Conservation (phyloP, 257 asterid genomes). For the Penstemon davidsonii region DNA sequence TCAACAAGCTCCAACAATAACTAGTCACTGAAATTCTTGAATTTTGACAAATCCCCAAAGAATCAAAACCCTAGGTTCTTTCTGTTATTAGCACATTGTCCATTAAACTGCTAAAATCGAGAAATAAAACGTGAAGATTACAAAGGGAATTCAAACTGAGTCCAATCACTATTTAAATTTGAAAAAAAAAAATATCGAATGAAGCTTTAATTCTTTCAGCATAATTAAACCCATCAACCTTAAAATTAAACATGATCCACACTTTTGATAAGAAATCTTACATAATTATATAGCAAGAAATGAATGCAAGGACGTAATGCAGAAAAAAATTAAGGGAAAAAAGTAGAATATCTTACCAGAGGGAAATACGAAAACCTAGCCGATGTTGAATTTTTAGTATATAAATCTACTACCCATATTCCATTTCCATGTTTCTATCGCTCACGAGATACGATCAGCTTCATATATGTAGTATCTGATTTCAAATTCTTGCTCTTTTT, state of each 20-base stretch:
- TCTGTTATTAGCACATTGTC: conserved; percentile 5
- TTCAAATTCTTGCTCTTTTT: too few species aligned
- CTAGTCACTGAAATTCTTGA: conserved; percentile 5
- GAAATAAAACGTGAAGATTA: conserved; percentile 9
- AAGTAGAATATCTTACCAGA: conserved; percentile 35
- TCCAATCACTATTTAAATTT: conserved; percentile 1
- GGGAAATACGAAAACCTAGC: not conserved
- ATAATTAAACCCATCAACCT: not conserved
- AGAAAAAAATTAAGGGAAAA: not conserved
- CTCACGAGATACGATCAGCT: too few species aligned
- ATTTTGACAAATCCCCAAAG: conserved; percentile 19
- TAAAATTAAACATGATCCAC: conserved; percentile 13
- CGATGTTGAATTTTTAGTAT: too few species aligned
- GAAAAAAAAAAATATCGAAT: conserved; percentile 1
- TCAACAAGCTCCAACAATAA: conserved; percentile 2
- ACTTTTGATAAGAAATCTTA: not conserved
- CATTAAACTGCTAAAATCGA: not conserved
- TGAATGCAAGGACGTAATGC: not conserved
- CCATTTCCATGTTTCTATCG: too few species aligned
- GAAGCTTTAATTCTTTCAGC: conserved; percentile 8
- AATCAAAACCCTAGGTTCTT: conserved; percentile 24
- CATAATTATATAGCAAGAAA: conserved; percentile 17
- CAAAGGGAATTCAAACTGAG: not conserved
- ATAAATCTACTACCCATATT: too few species aligned
- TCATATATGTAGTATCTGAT: too few species aligned